phyloP scores from a whole-genome alignment of 176 grass and related monocot species.

The Thalia dealbata region DNA sequence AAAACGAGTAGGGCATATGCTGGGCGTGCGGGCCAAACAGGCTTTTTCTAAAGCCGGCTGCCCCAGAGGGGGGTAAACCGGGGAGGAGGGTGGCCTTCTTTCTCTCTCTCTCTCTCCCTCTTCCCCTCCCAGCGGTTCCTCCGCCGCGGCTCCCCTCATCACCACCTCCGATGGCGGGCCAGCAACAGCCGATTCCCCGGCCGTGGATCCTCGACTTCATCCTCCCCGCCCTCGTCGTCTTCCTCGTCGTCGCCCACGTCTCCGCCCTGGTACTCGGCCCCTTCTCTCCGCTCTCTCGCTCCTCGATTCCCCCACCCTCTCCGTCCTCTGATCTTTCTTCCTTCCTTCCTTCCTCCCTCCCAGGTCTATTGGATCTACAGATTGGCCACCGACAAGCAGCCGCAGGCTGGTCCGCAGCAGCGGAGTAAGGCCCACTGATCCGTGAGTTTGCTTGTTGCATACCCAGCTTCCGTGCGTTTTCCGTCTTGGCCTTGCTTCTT shows the following conservation, averaged over 20 bases:
- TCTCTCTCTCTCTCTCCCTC: no score
- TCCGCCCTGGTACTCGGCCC: slow-evolving; percentile 48
- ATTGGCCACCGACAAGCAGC: slow-evolving; percentile 53
- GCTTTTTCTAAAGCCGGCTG: no score
- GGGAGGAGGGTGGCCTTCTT: no score
- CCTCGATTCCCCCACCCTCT: not conserved
- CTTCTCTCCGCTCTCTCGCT: not conserved
- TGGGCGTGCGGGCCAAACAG: no score
- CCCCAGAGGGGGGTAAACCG: no score
- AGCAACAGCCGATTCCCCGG: slow-evolving; percentile 20
- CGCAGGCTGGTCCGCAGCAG: slow-evolving; percentile 30
- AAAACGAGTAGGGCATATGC: no score
- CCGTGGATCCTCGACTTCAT: slow-evolving; percentile 59
- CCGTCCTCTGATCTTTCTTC: not conserved
- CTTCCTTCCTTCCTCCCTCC: not conserved
- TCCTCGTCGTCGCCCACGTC: slow-evolving; percentile 95
- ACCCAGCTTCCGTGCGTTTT: not conserved
- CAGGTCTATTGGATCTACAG: slow-evolving; percentile 98
- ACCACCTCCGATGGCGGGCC: slow-evolving; percentile 2
- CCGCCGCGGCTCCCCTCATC: not conserved
- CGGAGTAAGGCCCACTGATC: slow-evolving; percentile 64
- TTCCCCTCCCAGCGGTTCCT: not conserved
- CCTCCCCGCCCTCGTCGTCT: slow-evolving; percentile 55
- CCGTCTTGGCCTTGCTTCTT: no score
- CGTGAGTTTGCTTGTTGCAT: not conserved